Conservation (phyloP, 495 filamentous ascomycete species). For the Hypomontagnella submonticulosa region DNA sequence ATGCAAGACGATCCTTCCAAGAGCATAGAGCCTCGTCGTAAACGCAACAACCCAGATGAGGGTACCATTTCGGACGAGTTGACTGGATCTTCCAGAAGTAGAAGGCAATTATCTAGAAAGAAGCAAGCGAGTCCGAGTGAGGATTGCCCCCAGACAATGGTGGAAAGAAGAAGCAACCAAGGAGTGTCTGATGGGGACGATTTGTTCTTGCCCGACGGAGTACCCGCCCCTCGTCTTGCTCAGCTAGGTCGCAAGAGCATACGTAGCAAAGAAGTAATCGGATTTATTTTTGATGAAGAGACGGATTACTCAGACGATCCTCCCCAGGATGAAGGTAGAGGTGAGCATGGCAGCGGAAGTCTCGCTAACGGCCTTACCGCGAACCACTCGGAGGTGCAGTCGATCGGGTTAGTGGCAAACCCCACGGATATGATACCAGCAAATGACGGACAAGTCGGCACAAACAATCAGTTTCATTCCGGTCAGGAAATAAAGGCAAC, state of each 20-base stretch:
- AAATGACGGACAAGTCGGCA: background rate
- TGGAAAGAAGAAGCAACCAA: slow-evolving; percentile 4
- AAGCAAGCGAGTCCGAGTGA: background rate
- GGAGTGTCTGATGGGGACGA: slow-evolving; percentile 4
- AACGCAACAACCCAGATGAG: background rate
- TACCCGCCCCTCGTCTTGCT: slow-evolving; percentile 47
- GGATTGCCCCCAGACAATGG: background rate
- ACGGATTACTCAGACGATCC: slow-evolving; percentile 8
- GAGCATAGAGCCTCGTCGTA: background rate
- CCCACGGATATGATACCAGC: background rate
- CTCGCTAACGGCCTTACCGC: slow-evolving; percentile 1
- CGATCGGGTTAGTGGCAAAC: slow-evolving; percentile 1
- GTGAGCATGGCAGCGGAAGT: slow-evolving; percentile 1
- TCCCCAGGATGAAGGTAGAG: background rate
- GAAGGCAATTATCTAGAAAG: slow-evolving; percentile 16
- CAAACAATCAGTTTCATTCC: slow-evolving; percentile 1
- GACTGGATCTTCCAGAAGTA: slow-evolving; percentile 8
- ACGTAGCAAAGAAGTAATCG: slow-evolving; percentile 58
- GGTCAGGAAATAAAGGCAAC: background rate
- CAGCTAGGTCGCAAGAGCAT: slow-evolving; percentile 53
- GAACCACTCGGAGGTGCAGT: slow-evolving; percentile 4
- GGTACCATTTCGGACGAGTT: background rate
- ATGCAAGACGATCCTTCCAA: background rate
- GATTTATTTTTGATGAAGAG: slow-evolving; percentile 49
- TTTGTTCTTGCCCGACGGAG: slow-evolving; percentile 2